Percentiles rank a stretch among this genome's conserved stretches.
phyloP scores from a whole-genome alignment of 345 rosid genomes.

The Carallia pectinifolia region DNA sequence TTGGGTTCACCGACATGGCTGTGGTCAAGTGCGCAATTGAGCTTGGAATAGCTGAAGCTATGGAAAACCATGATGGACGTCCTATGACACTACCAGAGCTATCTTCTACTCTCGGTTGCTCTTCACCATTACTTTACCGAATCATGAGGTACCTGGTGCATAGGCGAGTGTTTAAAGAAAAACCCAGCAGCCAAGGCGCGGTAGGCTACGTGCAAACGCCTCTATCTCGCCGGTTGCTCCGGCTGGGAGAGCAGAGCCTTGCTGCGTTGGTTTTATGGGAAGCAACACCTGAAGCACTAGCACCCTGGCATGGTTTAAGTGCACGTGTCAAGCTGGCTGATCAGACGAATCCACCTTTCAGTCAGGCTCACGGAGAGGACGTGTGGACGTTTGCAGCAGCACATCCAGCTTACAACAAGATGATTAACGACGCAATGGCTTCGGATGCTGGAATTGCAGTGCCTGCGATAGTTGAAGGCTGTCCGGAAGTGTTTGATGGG shows the following conservation, averaged over 20 bases:
- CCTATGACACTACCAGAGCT: slow-evolving; percentile 53
- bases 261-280: slow-evolving; percentile 44
- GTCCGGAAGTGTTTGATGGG: slow-evolving; percentile 56
- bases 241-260: slow-evolving; percentile 36
- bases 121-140: slow-evolving; percentile 48
- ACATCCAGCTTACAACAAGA: slow-evolving; percentile 34
- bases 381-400: slow-evolving; percentile 43
- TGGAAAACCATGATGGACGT: slow-evolving; percentile 38
- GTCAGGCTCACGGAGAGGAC: slow-evolving; percentile 48
- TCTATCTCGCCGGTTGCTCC: slow-evolving; percentile 53
- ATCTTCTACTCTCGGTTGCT: slow-evolving; percentile 46
- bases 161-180: slow-evolving; percentile 42
- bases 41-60: slow-evolving; percentile 63
- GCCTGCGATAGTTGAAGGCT: slow-evolving; percentile 32
- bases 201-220: slow-evolving; percentile 48
- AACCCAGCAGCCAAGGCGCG: slow-evolving; percentile 18
- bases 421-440: slow-evolving; percentile 68
- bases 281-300: slow-evolving; percentile 49
- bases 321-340: slow-evolving; percentile 24
- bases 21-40: slow-evolving; percentile 77
- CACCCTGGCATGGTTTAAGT: slow-evolving; percentile 59
- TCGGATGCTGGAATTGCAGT: slow-evolving; percentile 43
- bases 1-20: slow-evolving; percentile 55
- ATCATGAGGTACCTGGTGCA: slow-evolving; percentile 69
- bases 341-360: slow-evolving; percentile 36